phyloP scores from a whole-genome alignment of 768 basidiomycete genomes.

The Leccinum barrowsii region DNA sequence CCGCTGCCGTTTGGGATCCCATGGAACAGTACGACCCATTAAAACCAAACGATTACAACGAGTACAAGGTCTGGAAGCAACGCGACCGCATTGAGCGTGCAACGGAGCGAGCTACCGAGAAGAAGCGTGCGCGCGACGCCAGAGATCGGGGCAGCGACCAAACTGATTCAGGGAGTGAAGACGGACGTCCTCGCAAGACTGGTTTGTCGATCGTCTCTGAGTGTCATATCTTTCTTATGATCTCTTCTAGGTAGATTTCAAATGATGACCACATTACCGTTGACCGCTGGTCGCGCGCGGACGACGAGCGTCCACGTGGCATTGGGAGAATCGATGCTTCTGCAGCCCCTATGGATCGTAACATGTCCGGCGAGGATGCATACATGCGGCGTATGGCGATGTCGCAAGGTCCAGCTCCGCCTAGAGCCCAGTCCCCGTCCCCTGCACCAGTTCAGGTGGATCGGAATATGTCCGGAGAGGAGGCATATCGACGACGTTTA shows the following conservation, averaged over 20 bases:
- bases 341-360: conserved; percentile 40
- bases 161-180: conserved; percentile 68
- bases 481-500: conserved; percentile 71
- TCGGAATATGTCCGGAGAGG: conserved; percentile 63
- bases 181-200: conserved; percentile 62
- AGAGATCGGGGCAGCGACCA: conserved; percentile 48
- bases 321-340: conserved; percentile 21
- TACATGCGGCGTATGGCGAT: conserved; percentile 76
- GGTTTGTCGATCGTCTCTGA: conserved; percentile 39
- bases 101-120: conserved; percentile 55
- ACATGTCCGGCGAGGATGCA: conserved; percentile 74
- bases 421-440: conserved; percentile 25
- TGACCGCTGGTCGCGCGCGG: conserved; percentile 54
- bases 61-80: conserved; percentile 79
- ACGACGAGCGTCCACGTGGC: conserved; percentile 40
- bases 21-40: conserved; percentile 75
- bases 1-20: conserved; percentile 69
- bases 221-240: conserved; percentile 25
- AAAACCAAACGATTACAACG: conserved; percentile 85
- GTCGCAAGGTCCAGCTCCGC: conserved; percentile 38
- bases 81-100: conserved; percentile 71
- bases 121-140: conserved; percentile 54
- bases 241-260: conserved; percentile 25
- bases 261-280: conserved; percentile 39
- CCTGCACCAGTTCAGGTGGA: conserved; percentile 40